A percentile compares a stretch with the other conserved stretches of the same genome.
Evolutionary conservation across 2,329 filamentous ascomycete genomes (phyloP).

Genomic region (Diaporthe helianthi): DNA sequence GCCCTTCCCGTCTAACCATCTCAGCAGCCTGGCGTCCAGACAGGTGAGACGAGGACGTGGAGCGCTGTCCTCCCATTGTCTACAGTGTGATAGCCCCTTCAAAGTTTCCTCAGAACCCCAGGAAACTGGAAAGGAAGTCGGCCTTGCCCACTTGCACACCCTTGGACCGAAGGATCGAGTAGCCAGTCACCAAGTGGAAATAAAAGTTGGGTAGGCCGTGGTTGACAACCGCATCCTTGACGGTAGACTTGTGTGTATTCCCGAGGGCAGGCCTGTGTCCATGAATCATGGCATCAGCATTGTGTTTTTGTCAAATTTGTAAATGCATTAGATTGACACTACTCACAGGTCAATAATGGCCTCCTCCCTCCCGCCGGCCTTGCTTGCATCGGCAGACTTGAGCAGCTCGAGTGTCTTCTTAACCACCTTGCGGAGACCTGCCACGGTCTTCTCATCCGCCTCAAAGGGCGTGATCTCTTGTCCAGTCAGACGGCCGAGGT

Average conservation of each 20-base stretch:
- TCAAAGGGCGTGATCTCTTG: constrained; percentile 37
- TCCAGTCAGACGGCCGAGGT: constrained; percentile 40
- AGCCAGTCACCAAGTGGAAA: constrained; percentile 65
- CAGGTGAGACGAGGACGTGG: no score
- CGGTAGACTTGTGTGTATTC: constrained; percentile 36
- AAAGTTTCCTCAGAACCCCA: constrained; percentile 23
- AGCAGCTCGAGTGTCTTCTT: constrained; percentile 37
- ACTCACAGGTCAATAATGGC: constrained; percentile 41
- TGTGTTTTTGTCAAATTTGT: no score
- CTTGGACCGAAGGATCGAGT: constrained; percentile 61
- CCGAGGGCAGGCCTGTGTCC: constrained; percentile 26
- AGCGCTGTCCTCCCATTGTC: no score
- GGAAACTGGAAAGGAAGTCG: constrained; percentile 53
- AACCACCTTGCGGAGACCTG: constrained; percentile 31
- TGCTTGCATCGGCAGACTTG: constrained; percentile 38
- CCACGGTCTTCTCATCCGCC: constrained; percentile 35
- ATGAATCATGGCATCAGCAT: not conserved
- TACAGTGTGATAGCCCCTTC: no score
- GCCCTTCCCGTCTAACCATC: no score
- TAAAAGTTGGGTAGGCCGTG: constrained; percentile 65
- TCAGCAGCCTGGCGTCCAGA: no score
- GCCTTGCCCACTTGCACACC: constrained; percentile 64
- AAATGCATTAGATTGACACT: not conserved
- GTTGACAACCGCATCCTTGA: constrained; percentile 51
- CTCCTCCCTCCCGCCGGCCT: constrained; percentile 39